Evolutionary conservation across 1,139 yeast species (phyloP).

Genomic region (Hyphopichia pseudoburtonii): DNA sequence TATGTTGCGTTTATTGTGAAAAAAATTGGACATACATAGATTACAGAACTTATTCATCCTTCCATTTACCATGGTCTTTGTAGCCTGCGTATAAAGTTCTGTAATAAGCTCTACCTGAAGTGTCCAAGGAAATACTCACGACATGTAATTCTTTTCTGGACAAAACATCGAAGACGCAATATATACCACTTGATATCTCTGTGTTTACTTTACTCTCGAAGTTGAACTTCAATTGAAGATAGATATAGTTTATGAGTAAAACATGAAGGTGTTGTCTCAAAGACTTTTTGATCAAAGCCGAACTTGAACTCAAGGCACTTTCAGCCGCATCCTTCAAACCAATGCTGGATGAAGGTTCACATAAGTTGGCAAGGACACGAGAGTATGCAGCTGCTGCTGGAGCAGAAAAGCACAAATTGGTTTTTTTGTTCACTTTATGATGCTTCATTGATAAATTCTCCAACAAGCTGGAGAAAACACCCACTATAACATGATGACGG

Average conservation of each 20-base stretch:
- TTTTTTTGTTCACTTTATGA: constrained; percentile 1
- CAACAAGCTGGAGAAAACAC: constrained; percentile 49
- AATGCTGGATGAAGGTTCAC: constrained; percentile 56
- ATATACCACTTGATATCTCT: constrained; percentile 58
- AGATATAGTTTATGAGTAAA: constrained; percentile 56
- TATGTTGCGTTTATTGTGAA: background rate
- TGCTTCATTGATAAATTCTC: constrained; percentile 37
- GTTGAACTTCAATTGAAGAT: constrained; percentile 49
- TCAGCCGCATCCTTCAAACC: constrained; percentile 18
- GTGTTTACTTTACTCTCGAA: constrained; percentile 50
- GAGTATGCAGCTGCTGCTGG: constrained; percentile 47
- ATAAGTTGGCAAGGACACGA: constrained; percentile 63
- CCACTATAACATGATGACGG: constrained; percentile 67
- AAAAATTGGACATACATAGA: no score
- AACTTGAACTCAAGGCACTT: constrained; percentile 51
- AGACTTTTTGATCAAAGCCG: constrained; percentile 54
- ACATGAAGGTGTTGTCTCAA: constrained; percentile 65
- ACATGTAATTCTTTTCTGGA: constrained; percentile 65
- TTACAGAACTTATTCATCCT: constrained; percentile 45
- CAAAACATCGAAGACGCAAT: constrained; percentile 64
- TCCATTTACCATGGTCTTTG: constrained; percentile 82
- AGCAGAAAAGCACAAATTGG: background rate
- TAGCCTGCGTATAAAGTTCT: constrained; percentile 70
- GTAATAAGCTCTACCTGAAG: constrained; percentile 67
- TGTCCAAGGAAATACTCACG: constrained; percentile 70